Evolutionary conservation across 257 asterid species (phyloP).

Genomic region (Solanum ahanhuiri): DNA sequence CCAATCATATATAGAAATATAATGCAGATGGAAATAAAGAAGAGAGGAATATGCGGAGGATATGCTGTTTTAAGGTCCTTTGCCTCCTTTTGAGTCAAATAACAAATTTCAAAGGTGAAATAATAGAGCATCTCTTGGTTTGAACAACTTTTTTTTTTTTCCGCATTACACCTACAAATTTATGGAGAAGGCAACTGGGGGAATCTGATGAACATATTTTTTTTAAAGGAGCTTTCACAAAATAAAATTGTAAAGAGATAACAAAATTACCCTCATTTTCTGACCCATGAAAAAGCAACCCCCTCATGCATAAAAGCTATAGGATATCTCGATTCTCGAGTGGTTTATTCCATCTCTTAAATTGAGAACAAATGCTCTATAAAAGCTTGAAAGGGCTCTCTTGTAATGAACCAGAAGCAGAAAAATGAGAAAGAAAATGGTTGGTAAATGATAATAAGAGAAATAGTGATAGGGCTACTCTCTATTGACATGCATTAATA

Average conservation of each 20-base stretch:
- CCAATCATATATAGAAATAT: background rate
- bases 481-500: slow-evolving; percentile 27
- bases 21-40: background rate
- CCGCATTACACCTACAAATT: background rate
- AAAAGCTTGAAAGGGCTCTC: background rate
- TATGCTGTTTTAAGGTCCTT: slow-evolving; percentile 11
- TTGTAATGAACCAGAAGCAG: background rate
- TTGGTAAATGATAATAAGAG: slow-evolving; percentile 10
- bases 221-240: background rate
- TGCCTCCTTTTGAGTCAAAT: background rate
- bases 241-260: background rate
- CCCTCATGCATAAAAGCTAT: background rate
- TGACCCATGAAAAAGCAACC: background rate
- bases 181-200: background rate
- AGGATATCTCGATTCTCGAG: slow-evolving; percentile 30
- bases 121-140: background rate
- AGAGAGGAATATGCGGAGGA: slow-evolving; percentile 11
- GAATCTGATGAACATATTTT: slow-evolving; percentile 13
- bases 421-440: background rate
- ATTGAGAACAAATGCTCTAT: background rate
- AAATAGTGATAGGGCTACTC: slow-evolving; percentile 38
- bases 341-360: slow-evolving; percentile 22
- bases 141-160: background rate
- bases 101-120: background rate
- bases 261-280: background rate